Percentiles rank a stretch among this genome's conserved stretches.
Evolutionary conservation across 1,139 yeast genomes (phyloP).

Genomic region (Nakaseomyces glabratus): DNA sequence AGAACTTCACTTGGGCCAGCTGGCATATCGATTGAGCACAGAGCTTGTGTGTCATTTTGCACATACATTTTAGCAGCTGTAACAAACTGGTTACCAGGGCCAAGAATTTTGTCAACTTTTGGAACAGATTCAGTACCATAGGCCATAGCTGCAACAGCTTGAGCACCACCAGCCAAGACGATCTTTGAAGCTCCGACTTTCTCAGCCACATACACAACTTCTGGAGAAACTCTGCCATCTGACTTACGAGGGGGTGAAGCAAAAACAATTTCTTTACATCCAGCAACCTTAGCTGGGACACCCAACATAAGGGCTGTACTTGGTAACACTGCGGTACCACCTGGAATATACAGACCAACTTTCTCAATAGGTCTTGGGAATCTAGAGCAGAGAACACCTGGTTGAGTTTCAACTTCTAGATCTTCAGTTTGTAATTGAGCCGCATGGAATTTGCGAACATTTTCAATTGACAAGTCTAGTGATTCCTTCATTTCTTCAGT

Average conservation of each 20-base stretch:
- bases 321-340: constrained; percentile 97
- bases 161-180: constrained; percentile 97
- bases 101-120: constrained; percentile 92
- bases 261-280: constrained; percentile 83
- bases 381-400: constrained; percentile 90
- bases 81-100: constrained; percentile 98
- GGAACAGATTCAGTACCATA: constrained; percentile 90
- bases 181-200: constrained; percentile 86
- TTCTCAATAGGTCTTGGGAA: constrained; percentile 90
- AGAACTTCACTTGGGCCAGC: constrained; percentile 98
- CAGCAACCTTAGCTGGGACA: constrained; percentile 98
- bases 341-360: constrained; percentile 95
- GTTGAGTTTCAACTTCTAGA: constrained; percentile 82
- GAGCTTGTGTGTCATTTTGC: constrained; percentile 88
- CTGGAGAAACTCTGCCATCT: constrained; percentile 91
- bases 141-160: constrained; percentile 97
- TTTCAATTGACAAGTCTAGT: constrained; percentile 78
- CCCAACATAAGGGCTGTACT: constrained; percentile 98
- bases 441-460: constrained; percentile 84
- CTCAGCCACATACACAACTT: constrained; percentile 94
- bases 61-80: constrained; percentile 99
- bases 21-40: constrained; percentile 97
- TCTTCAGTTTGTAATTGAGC: constrained; percentile 75
- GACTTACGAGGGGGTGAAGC: constrained; percentile 92
- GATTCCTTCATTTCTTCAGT: constrained; percentile 73